A percentile compares a stretch with the other conserved stretches of the same genome.
Evolutionary conservation across 441 rosid genomes (phyloP).

Genomic region (Aquilaria agallochum): DNA sequence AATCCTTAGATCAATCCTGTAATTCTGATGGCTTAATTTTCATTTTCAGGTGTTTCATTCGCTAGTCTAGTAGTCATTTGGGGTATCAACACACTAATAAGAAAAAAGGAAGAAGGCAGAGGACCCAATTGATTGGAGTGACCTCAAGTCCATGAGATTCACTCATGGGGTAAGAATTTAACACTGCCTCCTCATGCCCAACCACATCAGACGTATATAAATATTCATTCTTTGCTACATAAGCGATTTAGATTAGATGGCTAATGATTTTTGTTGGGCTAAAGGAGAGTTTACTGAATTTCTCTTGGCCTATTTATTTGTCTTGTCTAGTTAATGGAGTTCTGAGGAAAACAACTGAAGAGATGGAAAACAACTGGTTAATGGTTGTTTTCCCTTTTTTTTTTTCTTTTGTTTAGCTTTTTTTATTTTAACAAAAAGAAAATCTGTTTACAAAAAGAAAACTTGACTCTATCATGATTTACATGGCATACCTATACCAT

Average conservation of each 20-base stretch:
- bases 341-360: slow-evolving; percentile 77
- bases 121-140: slow-evolving; percentile 59
- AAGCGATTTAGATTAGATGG: not conserved
- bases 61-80: too few species aligned
- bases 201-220: too few species aligned
- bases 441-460: not conserved
- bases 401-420: not conserved
- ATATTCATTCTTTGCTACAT: too few species aligned
- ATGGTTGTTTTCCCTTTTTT: slow-evolving; percentile 11
- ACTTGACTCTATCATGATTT: slow-evolving; percentile 40
- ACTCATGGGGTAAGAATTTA: slow-evolving; percentile 67
- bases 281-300: too few species aligned
- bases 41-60: too few species aligned
- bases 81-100: slow-evolving; percentile 11
- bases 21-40: too few species aligned
- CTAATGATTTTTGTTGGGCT: not conserved
- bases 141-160: slow-evolving; percentile 71
- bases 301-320: too few species aligned
- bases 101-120: slow-evolving; percentile 54
- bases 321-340: slow-evolving; percentile 41
- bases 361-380: slow-evolving; percentile 48
- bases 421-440: not conserved
- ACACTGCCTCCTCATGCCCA: not conserved
- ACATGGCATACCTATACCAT: slow-evolving; percentile 39
- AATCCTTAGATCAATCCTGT: too few species aligned